Conservation (phyloP, 495 filamentous ascomycete genomes). For the Penicillium atrosanguineum region DNA sequence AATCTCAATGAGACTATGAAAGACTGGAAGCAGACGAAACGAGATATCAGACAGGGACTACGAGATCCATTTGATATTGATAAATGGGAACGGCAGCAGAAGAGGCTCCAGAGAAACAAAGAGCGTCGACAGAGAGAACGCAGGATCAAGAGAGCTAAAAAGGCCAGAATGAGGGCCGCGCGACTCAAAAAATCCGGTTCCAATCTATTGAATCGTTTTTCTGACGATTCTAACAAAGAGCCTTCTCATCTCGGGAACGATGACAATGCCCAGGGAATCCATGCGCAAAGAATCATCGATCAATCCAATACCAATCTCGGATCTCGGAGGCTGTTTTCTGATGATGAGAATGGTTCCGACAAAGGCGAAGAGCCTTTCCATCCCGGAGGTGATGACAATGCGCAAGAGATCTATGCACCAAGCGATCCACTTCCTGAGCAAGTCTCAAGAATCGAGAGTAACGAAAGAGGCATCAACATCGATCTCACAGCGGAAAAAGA, state of each 20-base stretch:
- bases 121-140: constrained; percentile 36
- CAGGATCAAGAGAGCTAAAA: background rate
- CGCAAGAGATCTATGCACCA: background rate
- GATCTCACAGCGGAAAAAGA: background rate
- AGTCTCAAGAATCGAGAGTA: background rate
- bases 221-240: background rate
- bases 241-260: background rate
- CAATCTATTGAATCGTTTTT: background rate
- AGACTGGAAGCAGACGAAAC: constrained; percentile 55
- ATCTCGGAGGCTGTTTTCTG: too few species aligned
- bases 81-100: constrained; percentile 37
- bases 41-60: constrained; percentile 39
- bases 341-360: too few species aligned
- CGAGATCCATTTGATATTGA: constrained; percentile 47
- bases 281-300: too few species aligned
- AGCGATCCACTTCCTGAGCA: background rate
- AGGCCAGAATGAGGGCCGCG: background rate
- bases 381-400: background rate
- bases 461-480: background rate
- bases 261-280: background rate
- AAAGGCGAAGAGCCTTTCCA: background rate
- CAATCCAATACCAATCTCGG: too few species aligned
- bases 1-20: constrained; percentile 36
- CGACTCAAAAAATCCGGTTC: background rate
- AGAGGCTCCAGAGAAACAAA: constrained; percentile 23